Evolutionary conservation across 2,329 filamentous ascomycete genomes (phyloP).

Genomic region (Fusarium austroafricanum): DNA sequence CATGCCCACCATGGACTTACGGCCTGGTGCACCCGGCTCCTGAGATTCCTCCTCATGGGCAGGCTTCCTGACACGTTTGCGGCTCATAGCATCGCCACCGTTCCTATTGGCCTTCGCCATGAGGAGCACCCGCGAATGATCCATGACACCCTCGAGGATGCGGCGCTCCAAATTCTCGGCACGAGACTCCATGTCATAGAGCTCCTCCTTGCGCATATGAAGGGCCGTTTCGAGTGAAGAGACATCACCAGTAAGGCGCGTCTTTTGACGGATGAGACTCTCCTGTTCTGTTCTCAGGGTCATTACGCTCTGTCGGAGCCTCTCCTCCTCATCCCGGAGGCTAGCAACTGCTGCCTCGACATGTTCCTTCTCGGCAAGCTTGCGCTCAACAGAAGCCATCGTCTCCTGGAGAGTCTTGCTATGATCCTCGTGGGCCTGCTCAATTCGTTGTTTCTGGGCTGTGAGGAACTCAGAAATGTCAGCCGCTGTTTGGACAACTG

Average conservation of each 20-base stretch:
- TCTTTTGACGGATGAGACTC: slow-evolving; percentile 80
- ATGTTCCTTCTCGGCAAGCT: slow-evolving; percentile 72
- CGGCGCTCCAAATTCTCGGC: slow-evolving; percentile 91
- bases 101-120: slow-evolving; percentile 72
- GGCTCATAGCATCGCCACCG: slow-evolving; percentile 67
- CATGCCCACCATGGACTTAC: slow-evolving; percentile 61
- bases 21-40: slow-evolving; percentile 40
- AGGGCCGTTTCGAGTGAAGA: slow-evolving; percentile 92
- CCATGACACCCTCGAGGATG: slow-evolving; percentile 94
- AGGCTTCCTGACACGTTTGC: slow-evolving; percentile 64
- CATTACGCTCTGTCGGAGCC: slow-evolving; percentile 66
- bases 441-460: slow-evolving; percentile 78
- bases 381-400: slow-evolving; percentile 81
- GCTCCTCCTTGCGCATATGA: slow-evolving; percentile 87
- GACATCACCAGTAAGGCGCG: slow-evolving; percentile 83
- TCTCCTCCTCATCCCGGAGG: slow-evolving; percentile 64
- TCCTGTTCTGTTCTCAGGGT: slow-evolving; percentile 77
- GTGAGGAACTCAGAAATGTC: slow-evolving; percentile 87
- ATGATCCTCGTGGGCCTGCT: slow-evolving; percentile 81
- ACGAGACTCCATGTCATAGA: slow-evolving; percentile 88
- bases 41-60: slow-evolving; percentile 40
- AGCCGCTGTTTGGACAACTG: slow-evolving; percentile 84
- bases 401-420: slow-evolving; percentile 85
- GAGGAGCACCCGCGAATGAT: slow-evolving; percentile 92
- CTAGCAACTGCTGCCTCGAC: slow-evolving; percentile 66